Percentiles rank a stretch among this genome's conserved stretches.
phyloP scores from a whole-genome alignment of 768 basidiomycete species.

The Lactarius indigo region DNA sequence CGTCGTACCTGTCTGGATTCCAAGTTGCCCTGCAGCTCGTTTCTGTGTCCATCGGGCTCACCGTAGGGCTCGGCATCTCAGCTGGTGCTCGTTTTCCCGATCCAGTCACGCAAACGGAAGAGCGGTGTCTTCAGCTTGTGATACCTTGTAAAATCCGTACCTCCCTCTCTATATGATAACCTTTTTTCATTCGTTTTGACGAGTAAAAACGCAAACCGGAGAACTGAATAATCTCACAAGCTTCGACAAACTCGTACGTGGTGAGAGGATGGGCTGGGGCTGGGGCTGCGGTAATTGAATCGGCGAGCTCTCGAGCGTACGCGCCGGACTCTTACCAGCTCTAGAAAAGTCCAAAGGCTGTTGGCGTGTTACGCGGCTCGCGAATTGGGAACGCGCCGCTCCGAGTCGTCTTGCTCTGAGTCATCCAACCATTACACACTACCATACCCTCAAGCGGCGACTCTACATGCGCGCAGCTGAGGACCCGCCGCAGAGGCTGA shows the following conservation, averaged over 20 bases:
- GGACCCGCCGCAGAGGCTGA: too few species aligned
- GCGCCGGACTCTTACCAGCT: not conserved
- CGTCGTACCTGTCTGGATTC: constrained; percentile 66
- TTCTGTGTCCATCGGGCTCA: constrained; percentile 72
- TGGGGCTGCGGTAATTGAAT: not conserved
- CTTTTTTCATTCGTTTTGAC: not conserved
- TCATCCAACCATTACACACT: too few species aligned
- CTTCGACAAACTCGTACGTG: not conserved
- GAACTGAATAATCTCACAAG: not conserved
- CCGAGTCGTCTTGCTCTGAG: too few species aligned
- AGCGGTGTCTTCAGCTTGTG: constrained; percentile 62
- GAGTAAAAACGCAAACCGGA: not conserved
- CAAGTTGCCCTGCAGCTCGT: constrained; percentile 73
- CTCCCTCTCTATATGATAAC: not conserved
- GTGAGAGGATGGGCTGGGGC: too few species aligned
- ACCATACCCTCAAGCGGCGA: too few species aligned
- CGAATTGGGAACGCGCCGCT: too few species aligned
- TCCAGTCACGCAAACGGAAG: constrained; percentile 54
- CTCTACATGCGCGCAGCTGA: too few species aligned
- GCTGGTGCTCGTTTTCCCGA: constrained; percentile 61
- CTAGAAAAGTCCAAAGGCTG: too few species aligned
- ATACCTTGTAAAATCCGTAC: not conserved
- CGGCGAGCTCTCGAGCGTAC: not conserved
- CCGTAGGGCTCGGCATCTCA: constrained; percentile 75
- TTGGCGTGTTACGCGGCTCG: too few species aligned